Conservation (phyloP, 805 yeast species). For the Peterozyma toletana region DNA sequence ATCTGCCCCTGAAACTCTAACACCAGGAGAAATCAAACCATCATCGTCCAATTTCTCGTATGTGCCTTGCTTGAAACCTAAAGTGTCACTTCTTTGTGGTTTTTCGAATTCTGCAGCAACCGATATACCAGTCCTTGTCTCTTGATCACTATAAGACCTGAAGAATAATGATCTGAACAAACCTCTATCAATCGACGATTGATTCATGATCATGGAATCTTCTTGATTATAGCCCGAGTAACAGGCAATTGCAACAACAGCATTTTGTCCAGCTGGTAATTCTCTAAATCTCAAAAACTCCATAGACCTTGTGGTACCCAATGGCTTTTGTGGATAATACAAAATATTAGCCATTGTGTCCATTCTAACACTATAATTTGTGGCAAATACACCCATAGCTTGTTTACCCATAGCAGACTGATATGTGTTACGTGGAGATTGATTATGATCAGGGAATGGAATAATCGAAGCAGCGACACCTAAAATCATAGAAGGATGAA, state of each 20-base stretch:
- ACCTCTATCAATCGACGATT: constrained; percentile 94
- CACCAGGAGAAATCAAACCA: constrained; percentile 97
- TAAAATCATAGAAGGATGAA: constrained; percentile 96
- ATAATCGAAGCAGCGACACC: constrained; percentile 98
- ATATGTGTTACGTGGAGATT: constrained; percentile 98
- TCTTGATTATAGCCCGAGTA: constrained; percentile 98
- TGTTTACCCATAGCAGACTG: constrained; percentile 99
- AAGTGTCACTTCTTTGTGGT: constrained; percentile 90
- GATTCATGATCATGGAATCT: constrained; percentile 99
- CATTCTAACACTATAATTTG: constrained; percentile 95
- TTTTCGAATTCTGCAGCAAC: constrained; percentile 97
- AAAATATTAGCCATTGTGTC: constrained; percentile 98
- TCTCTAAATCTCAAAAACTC: constrained; percentile 96
- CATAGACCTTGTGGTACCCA: constrained; percentile 98
- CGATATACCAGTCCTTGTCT: constrained; percentile 96
- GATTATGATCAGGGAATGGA: constrained; percentile 99
- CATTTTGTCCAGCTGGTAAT: constrained; percentile 98
- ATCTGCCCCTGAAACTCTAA: constrained; percentile 98
- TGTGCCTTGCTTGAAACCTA: constrained; percentile 95
- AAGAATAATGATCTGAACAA: constrained; percentile 92
- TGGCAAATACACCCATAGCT: constrained; percentile 98
- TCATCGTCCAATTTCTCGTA: constrained; percentile 98
- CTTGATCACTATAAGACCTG: constrained; percentile 98
- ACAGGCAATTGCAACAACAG: constrained; percentile 96
- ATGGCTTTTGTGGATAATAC: constrained; percentile 96